These are phyloP conservation scores for Trichoderma asperelloides DNA, from an alignment of 495 filamentous ascomycete species.

Conservation along the genomic window DNA sequence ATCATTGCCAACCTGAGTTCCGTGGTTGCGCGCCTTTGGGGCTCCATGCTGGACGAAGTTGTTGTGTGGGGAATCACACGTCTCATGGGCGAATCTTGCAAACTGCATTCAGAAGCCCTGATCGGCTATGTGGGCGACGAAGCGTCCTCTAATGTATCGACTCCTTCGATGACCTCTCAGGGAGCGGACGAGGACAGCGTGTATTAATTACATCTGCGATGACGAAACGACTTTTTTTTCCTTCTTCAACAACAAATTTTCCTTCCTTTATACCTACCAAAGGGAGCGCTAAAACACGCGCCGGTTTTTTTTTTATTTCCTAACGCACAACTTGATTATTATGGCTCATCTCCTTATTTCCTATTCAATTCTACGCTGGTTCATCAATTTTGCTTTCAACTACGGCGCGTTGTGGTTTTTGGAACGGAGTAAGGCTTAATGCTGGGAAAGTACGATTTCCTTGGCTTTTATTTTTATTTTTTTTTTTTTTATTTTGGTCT, in stretches of 20 bases:
- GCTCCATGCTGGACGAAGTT: slow-evolving; percentile 95
- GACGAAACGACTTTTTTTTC: slow-evolving; percentile 33
- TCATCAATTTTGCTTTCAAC: slow-evolving; percentile 20
- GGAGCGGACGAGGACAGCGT: slow-evolving; percentile 52
- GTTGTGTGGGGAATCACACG: slow-evolving; percentile 99
- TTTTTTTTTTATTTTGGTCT: slow-evolving; percentile 4
- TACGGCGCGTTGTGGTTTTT: slow-evolving; percentile 22
- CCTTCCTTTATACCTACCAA: slow-evolving; percentile 1
- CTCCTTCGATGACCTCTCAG: slow-evolving; percentile 53
- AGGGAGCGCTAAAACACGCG: slow-evolving; percentile 2
- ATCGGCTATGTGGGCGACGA: slow-evolving; percentile 84
- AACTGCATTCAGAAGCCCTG: slow-evolving; percentile 88
- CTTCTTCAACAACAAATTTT: neutral
- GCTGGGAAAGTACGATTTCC: neutral
- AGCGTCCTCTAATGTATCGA: slow-evolving; percentile 47
- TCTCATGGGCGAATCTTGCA: slow-evolving; percentile 97
- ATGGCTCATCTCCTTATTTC: slow-evolving; percentile 17
- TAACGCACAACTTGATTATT: slow-evolving; percentile 9
- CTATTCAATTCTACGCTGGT: slow-evolving; percentile 18
- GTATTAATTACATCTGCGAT: slow-evolving; percentile 36
- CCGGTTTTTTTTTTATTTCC: slow-evolving; percentile 7
- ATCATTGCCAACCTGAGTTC: slow-evolving; percentile 72
- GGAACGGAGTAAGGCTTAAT: slow-evolving; percentile 18
- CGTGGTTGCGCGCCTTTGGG: slow-evolving; percentile 90
- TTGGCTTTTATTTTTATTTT: neutral